Evolutionary conservation across 345 rosid species (phyloP), one percentile per base, ranked within the genome.

Genomic region (Citrus inodora): DNA sequence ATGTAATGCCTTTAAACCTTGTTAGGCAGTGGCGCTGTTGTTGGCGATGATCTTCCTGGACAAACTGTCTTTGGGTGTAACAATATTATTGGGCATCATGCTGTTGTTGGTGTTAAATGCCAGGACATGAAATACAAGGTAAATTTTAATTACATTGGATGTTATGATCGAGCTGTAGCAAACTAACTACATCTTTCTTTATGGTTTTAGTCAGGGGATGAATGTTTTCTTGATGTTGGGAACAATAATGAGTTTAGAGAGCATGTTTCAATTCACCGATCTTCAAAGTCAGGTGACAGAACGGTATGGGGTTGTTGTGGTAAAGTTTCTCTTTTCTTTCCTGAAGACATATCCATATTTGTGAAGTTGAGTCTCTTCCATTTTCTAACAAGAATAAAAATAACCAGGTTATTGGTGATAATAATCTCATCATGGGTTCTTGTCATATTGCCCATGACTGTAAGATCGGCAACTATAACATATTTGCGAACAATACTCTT

Each of bases 381-480:
- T 73, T n/a, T 62, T 80, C 77, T 80, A 35, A 81, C 61, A 13
- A 37, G 67, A 46, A 65, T 72, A 53, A 7, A 46, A 53, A 5
- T 75, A 3, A 80, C 78, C 80, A 96, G 99, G 96, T 92, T 24
- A 88, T 96, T 79, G 98, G 98, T 66, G 81, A 90, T 80, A 89
- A 88, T 85, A 96, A 96, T 84, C 93, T 96, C 73, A 85, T 96
- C 80, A 96, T 96, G 99, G 99, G 98, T 4, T 91, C 99, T 55
- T 91, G 99, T 81, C 99, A 93, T 82, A 86, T 96, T 79, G 99
- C 98, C 40, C 99, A 93, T 82, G 99, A 94, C 84, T 96, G 98
- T 85, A 90, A 88, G 82, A 90, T 92, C 55, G 97, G 99, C 22
- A 88, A 89, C 87, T 76, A 56, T 84, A 96, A 96, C 90, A 93